These are phyloP conservation scores for Dioscorea zingiberensis DNA, from an alignment of 106 monocot species.

Conservation along the genomic window DNA sequence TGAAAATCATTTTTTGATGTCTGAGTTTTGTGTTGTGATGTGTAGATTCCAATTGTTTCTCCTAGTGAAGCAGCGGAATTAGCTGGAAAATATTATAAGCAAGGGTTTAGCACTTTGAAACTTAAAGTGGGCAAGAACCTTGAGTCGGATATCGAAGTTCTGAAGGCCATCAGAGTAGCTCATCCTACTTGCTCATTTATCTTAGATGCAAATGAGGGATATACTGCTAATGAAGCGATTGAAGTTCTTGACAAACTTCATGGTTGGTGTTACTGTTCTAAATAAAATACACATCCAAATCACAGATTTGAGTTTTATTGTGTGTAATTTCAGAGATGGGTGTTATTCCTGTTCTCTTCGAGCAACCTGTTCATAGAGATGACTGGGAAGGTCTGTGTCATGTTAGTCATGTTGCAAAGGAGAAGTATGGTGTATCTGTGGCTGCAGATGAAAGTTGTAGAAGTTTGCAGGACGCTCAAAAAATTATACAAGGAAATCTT, in stretches of 20 bases:
- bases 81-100: constrained; percentile 61
- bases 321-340: constrained; percentile 45
- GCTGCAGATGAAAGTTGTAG: constrained; percentile 98
- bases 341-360: constrained; percentile 74
- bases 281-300: too few relatives aligned
- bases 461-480: constrained; percentile 69
- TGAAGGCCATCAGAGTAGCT: constrained; percentile 57
- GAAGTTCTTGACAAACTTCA: constrained; percentile 80
- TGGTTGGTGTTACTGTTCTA: constrained; percentile 30
- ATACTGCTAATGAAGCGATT: constrained; percentile 64
- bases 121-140: constrained; percentile 85
- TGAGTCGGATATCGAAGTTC: constrained; percentile 69
- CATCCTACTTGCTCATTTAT: constrained; percentile 87
- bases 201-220: constrained; percentile 95
- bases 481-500: constrained; percentile 66
- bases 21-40: background rate
- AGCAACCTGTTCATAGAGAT: constrained; percentile 87
- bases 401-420: constrained; percentile 56
- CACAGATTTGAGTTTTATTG: too few relatives aligned
- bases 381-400: constrained; percentile 82
- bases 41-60: constrained; percentile 91
- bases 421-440: constrained; percentile 66
- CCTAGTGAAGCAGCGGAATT: constrained; percentile 77
- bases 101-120: constrained; percentile 74
- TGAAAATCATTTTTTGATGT: background rate